Evolutionary conservation across 1,284 basidiomycete species (phyloP).

Genomic region (Omphalotus olearius): DNA sequence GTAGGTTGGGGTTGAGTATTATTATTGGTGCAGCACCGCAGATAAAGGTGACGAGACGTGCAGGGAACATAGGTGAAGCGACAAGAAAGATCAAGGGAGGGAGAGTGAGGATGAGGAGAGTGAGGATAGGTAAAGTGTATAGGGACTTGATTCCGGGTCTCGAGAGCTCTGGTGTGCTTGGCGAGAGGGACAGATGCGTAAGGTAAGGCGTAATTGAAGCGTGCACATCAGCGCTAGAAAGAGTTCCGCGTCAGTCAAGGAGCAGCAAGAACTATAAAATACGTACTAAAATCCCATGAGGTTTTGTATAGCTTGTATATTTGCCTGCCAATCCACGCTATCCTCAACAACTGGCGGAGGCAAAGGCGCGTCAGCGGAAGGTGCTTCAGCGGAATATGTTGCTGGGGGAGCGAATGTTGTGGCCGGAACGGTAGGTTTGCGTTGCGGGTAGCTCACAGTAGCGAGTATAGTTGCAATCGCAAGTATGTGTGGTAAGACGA

Average conservation of each 20-base stretch:
- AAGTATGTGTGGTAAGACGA: constrained; percentile 59
- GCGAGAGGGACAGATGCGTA: constrained; percentile 30
- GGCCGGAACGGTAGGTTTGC: constrained; percentile 15
- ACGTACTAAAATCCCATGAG: constrained; percentile 72
- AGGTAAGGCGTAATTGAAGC: constrained; percentile 30
- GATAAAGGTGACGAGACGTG: constrained; percentile 48
- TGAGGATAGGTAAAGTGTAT: constrained; percentile 70
- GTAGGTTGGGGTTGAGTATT: constrained; percentile 47
- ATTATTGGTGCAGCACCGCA: constrained; percentile 51
- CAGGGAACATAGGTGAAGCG: constrained; percentile 76
- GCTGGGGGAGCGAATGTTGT: constrained; percentile 14
- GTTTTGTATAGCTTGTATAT: constrained; percentile 77
- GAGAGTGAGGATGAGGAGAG: constrained; percentile 90
- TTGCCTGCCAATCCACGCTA: constrained; percentile 69
- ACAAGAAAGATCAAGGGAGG: constrained; percentile 89
- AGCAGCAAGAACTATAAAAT: background rate
- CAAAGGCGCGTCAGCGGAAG: constrained; percentile 32
- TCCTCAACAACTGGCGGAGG: constrained; percentile 35
- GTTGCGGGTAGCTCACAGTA: constrained; percentile 43
- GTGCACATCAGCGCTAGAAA: constrained; percentile 43
- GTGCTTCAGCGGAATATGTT: constrained; percentile 21
- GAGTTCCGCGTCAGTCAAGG: constrained; percentile 1
- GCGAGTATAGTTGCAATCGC: constrained; percentile 55
- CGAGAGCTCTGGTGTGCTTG: constrained; percentile 1
- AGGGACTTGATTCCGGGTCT: constrained; percentile 32